Base-by-base conservation (phyloP, 345 rosid genomes). In the Barbarea vulgaris region DNA sequence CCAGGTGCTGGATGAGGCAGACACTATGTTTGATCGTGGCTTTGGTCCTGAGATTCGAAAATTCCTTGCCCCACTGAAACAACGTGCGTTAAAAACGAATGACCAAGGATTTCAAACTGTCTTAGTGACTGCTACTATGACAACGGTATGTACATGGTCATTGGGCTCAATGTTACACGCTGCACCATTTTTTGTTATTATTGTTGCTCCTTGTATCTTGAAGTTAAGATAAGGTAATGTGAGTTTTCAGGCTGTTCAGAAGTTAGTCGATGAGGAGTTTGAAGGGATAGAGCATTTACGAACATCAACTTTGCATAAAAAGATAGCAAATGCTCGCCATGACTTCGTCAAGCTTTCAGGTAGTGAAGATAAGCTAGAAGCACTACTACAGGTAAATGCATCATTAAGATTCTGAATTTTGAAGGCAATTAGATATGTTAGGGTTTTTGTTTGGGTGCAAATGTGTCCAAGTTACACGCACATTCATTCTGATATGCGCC, bases 1-100 rank as follows among this genome's bases (percentile, higher is more conserved):
- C 41, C 85, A 94, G 97, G 98, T 90, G 60, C 82, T 91, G 78
- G 98, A 94, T 84, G 98, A 94, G 84, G 98, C 98, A 44, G 98
- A 94, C 82, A 91, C 98, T 46, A 94, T 94, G 98, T 94, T 94
- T 72, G 98, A 91, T 81, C 97, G 84, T 76, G 97, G 97, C 41
- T 94, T 94, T 79, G 98, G 97, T 75, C 97, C 98, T 22, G 98
- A 94, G 52, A 94, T 94, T 73, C 89, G 85, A 30, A 94, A 94
- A 74, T 91, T 94, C 80, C 86, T 91, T 37, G 91, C 81, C 57
- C 98, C 98, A 24, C 69, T 91, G 44, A 94, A 94, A 73, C 82
- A 84, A 27, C 96, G 97, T 62, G 85, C 90, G 6, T 70, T 85
- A 62, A 88, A 88, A 84, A 64, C 85, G 34, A 83, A 85, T 71